phyloP scores from a whole-genome alignment of 495 filamentous ascomycete genomes.

The Talaromyces adpressus region DNA sequence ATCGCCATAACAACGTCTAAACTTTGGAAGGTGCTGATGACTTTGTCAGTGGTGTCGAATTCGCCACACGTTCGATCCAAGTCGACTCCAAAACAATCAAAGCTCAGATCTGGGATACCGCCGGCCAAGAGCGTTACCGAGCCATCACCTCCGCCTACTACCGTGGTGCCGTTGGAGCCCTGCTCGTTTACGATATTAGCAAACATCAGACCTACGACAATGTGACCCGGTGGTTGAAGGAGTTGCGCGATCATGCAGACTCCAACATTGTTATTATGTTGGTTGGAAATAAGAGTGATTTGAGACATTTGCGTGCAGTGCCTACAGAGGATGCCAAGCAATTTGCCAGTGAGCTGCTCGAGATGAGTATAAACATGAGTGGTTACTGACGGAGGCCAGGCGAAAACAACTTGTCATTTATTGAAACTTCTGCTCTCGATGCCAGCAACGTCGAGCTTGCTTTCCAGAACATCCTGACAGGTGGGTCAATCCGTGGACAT shows the following conservation, averaged over 20 bases:
- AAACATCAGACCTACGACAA: constrained; percentile 99
- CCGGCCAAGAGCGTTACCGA: constrained; percentile 97
- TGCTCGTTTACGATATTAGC: constrained; percentile 99
- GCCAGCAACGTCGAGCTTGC: constrained; percentile 99
- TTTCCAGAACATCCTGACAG: constrained; percentile 98
- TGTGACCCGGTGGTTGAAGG: constrained; percentile 98
- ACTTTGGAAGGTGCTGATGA: not conserved
- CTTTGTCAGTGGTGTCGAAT: constrained; percentile 74
- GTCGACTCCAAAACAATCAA: constrained; percentile 99
- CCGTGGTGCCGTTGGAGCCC: constrained; percentile 91
- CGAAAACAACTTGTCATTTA: constrained; percentile 94
- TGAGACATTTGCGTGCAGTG: constrained; percentile 94
- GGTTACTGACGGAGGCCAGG: constrained; percentile 39
- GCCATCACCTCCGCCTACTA: constrained; percentile 99
- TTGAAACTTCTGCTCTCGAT: constrained; percentile 98
- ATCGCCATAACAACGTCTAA: not conserved
- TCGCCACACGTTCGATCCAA: constrained; percentile 96
- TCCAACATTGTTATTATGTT: constrained; percentile 99
- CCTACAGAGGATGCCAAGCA: constrained; percentile 97
- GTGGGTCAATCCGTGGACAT: constrained; percentile 42
- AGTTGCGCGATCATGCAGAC: constrained; percentile 95
- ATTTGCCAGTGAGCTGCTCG: constrained; percentile 75
- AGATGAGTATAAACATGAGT: not conserved
- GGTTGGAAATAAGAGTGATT: constrained; percentile 99
- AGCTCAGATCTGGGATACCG: constrained; percentile 99